Conservation (phyloP, 1,139 yeast species). For the Hansenula anomala region DNA sequence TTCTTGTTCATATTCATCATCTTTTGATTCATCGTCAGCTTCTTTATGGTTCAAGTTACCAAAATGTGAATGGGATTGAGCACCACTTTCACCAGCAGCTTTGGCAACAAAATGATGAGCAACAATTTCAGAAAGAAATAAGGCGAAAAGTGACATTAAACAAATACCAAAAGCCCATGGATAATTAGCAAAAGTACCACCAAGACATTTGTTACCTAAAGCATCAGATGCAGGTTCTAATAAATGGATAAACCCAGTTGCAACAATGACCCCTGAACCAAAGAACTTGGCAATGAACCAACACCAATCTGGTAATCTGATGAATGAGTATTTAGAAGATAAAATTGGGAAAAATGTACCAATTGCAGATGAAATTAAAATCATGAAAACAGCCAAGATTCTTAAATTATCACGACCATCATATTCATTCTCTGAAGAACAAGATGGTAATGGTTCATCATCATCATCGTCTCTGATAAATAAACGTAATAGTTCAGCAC, state of each 20-base stretch:
- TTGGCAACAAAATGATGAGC: constrained; percentile 42
- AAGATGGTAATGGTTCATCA: constrained; percentile 35
- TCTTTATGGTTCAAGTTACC: constrained; percentile 16
- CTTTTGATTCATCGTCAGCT: constrained; percentile 4
- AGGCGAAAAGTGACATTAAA: constrained; percentile 43
- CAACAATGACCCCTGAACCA: constrained; percentile 90
- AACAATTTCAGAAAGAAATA: constrained; percentile 52
- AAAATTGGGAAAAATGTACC: constrained; percentile 58
- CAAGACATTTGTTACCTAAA: constrained; percentile 47
- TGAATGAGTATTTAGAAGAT: constrained; percentile 45
- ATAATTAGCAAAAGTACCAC: constrained; percentile 46
- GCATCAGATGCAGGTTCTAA: constrained; percentile 71
- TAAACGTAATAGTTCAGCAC: constrained; percentile 1
- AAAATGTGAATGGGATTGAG: constrained; percentile 50
- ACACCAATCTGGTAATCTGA: constrained; percentile 48
- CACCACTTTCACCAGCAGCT: constrained; percentile 23
- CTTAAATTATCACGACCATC: constrained; percentile 46
- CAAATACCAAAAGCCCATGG: constrained; percentile 67
- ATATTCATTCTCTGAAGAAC: constrained; percentile 26
- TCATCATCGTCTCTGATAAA: constrained; percentile 23
- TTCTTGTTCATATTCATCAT: constrained; percentile 1
- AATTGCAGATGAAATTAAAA: constrained; percentile 48
- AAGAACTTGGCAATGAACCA: constrained; percentile 77
- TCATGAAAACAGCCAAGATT: constrained; percentile 58
- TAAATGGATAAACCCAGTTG: constrained; percentile 84